Conservation (phyloP, 345 rosid genomes). For the Heritiera fomes region DNA sequence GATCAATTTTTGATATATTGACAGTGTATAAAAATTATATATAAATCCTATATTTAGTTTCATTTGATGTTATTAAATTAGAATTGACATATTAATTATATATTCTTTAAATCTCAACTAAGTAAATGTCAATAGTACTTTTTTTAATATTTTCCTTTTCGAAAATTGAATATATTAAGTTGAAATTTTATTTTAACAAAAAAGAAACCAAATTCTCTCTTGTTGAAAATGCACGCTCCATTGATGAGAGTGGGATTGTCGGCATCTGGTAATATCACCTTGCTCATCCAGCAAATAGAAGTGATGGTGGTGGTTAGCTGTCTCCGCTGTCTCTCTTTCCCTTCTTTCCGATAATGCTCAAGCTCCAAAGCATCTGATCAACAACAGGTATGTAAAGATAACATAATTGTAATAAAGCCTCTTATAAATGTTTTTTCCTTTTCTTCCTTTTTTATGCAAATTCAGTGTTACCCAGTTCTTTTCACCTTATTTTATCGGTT, state of each 20-base stretch:
- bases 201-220: neutral
- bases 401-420: neutral
- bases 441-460: neutral
- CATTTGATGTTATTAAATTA: too few species aligned
- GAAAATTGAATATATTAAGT: too few species aligned
- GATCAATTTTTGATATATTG: too few species aligned
- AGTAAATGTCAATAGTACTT: too few species aligned
- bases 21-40: too few species aligned
- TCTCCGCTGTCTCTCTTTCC: neutral
- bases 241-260: neutral
- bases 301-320: neutral
- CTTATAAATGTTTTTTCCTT: neutral
- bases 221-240: neutral
- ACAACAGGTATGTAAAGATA: neutral
- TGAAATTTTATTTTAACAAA: too few species aligned
- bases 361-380: constrained; percentile 1
- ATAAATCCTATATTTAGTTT: too few species aligned
- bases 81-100: too few species aligned
- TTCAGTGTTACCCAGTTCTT: neutral
- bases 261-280: neutral
- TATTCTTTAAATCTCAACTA: too few species aligned
- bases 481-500: neutral
- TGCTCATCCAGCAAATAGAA: neutral
- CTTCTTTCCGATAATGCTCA: neutral
- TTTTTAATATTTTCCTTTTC: too few species aligned